Base-by-base conservation (phyloP, 2,329 filamentous ascomycete genomes). In the Pestalotiopsis sp. region DNA sequence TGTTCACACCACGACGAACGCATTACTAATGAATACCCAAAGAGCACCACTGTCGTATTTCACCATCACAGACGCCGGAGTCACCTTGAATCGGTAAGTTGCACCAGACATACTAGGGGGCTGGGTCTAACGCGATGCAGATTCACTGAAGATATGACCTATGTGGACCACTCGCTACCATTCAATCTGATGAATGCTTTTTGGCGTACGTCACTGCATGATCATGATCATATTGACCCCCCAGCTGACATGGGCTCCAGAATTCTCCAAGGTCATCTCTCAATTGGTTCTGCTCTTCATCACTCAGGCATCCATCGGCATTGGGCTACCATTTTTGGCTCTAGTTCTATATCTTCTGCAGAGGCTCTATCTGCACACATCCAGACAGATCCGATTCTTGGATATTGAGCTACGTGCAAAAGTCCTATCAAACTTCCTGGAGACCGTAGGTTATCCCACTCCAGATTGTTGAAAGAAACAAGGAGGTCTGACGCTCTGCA, bases 401-500 rank as follows among this genome's bases (percentile, higher is more conserved):
- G 84, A 85, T 64, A 73, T 85, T 1, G 84, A 85, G n/a, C 2
- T 36, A 9, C 31, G 31, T 36, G 31, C 31, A 9, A 36, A 36
- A 1, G 31, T 36, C 2, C 31, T 36, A 36, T 9, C 31, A 6
- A 36, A 36, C 31, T 36, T 36, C 31, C 31, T 36, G 31, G 31
- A 36, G 2, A 36, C 31, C 9, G 31, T 36, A 36, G 2, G 31
- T 9, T 9, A 36, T 36, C 6, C 1, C 7, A 36, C 0, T 4
- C 39, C 20, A 56, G 39, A n/a, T 41, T 45, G n/a, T 20, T 45
- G 12, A 23, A 62, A 6, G 41, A 27, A 4, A 80, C 81, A 1
- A 74, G 86, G 68, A 87, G 87, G 69, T 78, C 81, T 4, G 85
- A 87, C 71, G 82, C 81, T 4, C 74, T 84, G 2, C 79, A 81